phyloP scores from a whole-genome alignment of 129 eudicot genomes.

The Apium graveolens region DNA sequence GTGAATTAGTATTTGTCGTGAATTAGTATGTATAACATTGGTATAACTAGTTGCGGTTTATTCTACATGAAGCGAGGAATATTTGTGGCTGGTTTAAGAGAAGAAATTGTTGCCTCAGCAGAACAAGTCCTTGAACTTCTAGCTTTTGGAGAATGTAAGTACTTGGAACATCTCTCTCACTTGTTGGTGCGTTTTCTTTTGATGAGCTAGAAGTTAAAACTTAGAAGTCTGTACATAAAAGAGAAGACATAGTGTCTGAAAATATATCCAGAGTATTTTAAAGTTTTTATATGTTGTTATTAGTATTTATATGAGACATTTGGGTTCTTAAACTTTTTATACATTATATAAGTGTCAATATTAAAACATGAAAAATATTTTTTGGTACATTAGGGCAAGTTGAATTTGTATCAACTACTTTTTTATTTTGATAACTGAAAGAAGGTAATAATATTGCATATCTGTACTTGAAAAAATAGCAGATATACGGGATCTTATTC shows the following conservation, averaged over 20 bases:
- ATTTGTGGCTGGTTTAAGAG: constrained; percentile 90
- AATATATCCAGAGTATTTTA: not conserved
- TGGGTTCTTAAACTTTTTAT: not conserved
- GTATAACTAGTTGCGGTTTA: not conserved
- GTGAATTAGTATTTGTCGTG: not conserved
- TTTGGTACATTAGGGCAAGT: not conserved
- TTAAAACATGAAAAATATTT: not conserved
- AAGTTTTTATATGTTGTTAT: not conserved
- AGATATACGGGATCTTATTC: not conserved
- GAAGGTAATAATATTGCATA: not conserved
- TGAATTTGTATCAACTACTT: not conserved
- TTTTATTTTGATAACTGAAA: not conserved
- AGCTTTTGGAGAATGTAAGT: constrained; percentile 91
- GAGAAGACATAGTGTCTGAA: not conserved
- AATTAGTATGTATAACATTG: not conserved
- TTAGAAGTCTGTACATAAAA: not conserved
- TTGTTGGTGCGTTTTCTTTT: not conserved
- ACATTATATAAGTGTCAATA: not conserved
- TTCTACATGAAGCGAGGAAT: constrained; percentile 65
- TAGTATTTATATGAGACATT: not conserved
- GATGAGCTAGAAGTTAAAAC: not conserved
- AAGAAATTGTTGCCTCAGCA: constrained; percentile 91
- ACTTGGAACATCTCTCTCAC: not conserved
- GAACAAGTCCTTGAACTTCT: constrained; percentile 81
- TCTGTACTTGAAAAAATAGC: not conserved